Base-by-base conservation (phyloP, 2,329 filamentous ascomycete species). In the Monosporascus sp. region DNA sequence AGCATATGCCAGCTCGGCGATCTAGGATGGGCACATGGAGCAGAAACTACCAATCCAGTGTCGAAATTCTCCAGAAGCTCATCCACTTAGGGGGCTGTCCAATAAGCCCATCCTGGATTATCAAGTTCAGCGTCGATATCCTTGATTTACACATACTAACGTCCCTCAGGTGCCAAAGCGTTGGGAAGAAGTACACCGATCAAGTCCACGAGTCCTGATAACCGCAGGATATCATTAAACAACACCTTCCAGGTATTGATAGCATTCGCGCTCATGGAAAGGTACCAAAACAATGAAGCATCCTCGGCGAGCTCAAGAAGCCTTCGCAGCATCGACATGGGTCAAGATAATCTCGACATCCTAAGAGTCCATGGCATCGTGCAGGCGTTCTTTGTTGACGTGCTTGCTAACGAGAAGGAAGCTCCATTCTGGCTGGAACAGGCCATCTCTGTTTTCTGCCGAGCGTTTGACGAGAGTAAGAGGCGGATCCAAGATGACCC, bases 321-420 rank as follows among this genome's bases (percentile, higher is more conserved):
- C 50, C 71, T 71, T 5, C 68, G 63, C 38, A 70, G 71, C 55
- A 66, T 72, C 41, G 73, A 78, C 54, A 71, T 72, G 63, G 59
- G 69, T 2, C 66, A 69, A 11, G 77, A 80, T 37, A 73, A 68
- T 41, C 67, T 81, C 7, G 79, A 82, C 52, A 73, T 80, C 20
- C 71, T 82, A 1, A 66, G 74, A 24, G 67, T 81, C 7, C 79
- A 81, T 57, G 74, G 73, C 34, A 77, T 82, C 5, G 76, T 82
- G 2, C 79, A 82, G 56, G 73, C 73, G 2, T 82, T 81, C 56
- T 80, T 81, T 53, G 66, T 77, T 24, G 76, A 80, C 48, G 69
- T 71, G 0, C 65, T 81, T 3, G 67, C 68, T 20, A 70, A 75
- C 16, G 69, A 73, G 19, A 71, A 70, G 31, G 65, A 74, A 49